phyloP scores from a whole-genome alignment of 257 asterid species.

The Mentha longifolia region DNA sequence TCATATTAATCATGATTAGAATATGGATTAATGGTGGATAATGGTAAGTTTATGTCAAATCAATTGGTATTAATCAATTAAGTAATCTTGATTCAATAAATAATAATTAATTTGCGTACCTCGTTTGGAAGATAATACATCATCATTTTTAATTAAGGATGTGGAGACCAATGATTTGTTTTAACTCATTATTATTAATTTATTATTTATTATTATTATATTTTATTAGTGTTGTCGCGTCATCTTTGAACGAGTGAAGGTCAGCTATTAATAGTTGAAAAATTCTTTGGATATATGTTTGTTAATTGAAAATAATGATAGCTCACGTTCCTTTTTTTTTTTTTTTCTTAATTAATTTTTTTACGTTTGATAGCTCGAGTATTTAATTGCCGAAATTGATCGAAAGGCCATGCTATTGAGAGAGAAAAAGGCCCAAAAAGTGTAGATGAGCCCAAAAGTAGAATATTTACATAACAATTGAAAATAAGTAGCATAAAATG shows the following conservation, averaged over 20 bases:
- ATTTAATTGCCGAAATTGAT: not conserved
- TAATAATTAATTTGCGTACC: no score
- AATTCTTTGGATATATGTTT: no score
- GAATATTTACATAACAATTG: no score
- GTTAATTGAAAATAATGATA: no score
- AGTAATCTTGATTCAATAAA: no score
- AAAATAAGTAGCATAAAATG: no score
- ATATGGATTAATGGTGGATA: not conserved
- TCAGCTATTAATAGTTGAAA: not conserved
- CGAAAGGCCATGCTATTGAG: no score
- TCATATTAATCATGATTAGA: not conserved
- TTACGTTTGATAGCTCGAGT: no score
- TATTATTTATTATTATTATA: no score
- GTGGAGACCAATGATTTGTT: not conserved
- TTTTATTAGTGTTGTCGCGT: not conserved
- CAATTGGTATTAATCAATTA: not conserved
- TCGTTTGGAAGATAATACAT: not conserved
- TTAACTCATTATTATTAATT: no score
- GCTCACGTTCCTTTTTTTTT: no score
- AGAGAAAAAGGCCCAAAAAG: not conserved
- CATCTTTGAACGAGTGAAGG: not conserved
- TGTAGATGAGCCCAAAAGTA: not conserved
- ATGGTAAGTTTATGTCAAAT: slow-evolving; percentile 26
- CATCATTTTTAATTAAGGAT: not conserved
- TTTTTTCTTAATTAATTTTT: no score